phyloP scores from a whole-genome alignment of 805 yeast genomes.

The Kazachstania psychrophila region DNA sequence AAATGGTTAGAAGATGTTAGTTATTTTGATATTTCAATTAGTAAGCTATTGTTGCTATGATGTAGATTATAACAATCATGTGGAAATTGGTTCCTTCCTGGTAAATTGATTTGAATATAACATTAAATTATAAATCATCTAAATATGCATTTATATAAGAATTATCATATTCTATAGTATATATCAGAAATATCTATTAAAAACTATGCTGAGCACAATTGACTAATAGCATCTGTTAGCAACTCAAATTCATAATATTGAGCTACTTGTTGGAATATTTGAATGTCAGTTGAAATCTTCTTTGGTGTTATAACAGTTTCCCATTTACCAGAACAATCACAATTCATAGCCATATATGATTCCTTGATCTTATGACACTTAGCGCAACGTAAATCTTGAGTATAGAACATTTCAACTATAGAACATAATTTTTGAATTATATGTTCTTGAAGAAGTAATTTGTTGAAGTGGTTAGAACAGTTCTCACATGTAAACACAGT shows the following conservation, averaged over 20 bases:
- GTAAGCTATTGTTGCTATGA: too few relatives aligned
- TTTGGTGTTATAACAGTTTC: slow-evolving; percentile 41
- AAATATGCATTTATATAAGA: too few relatives aligned
- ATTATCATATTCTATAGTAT: too few relatives aligned
- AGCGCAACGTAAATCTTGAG: slow-evolving; percentile 74
- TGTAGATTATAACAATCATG: too few relatives aligned
- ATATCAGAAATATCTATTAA: too few relatives aligned
- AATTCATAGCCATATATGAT: slow-evolving; percentile 61
- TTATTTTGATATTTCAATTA: too few relatives aligned
- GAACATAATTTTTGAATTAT: slow-evolving; percentile 56
- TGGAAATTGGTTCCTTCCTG: too few relatives aligned
- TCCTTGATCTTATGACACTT: slow-evolving; percentile 65
- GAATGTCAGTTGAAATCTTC: slow-evolving; percentile 38
- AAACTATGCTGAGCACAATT: slow-evolving; percentile 2
- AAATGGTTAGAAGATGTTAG: too few relatives aligned
- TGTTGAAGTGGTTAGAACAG: slow-evolving; percentile 58
- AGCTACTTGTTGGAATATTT: slow-evolving; percentile 51
- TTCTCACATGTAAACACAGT: slow-evolving; percentile 49
- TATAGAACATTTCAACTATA: slow-evolving; percentile 48
- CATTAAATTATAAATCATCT: too few relatives aligned
- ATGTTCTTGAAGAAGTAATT: slow-evolving; percentile 67
- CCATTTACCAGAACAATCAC: slow-evolving; percentile 89
- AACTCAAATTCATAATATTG: slow-evolving; percentile 51
- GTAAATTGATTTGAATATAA: too few relatives aligned
- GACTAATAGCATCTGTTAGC: slow-evolving; percentile 23